Base-by-base conservation (phyloP, 371 early-diverging fungal species). In the Rhizopus arrhizus region DNA sequence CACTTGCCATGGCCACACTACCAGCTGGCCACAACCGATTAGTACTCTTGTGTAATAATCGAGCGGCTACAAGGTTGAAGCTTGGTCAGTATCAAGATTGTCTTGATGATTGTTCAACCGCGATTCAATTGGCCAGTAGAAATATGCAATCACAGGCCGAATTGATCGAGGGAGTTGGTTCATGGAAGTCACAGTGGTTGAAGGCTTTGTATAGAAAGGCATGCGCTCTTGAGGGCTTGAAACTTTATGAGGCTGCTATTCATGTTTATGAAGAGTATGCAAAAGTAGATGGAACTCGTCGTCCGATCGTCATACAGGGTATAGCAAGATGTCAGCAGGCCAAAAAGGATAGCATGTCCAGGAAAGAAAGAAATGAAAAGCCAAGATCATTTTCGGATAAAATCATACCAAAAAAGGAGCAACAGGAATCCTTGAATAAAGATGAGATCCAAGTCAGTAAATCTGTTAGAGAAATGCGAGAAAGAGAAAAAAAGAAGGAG, bases 31-130 rank as follows among this genome's bases (percentile, higher is more conserved):
- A 94, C 58, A 56, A 83, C 3, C 73, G 83, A 28, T 61, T 88
- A n/a, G 77, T 89, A 6, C 53, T 88, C 0, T 66, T 94, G 13
- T 81, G 74, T 68, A 95, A 95, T 74, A 97, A 97, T 74, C 89
- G 96, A 15, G 95, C 97, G 0, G 86, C 91, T 0, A 84, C 92
- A 1, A 69, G 86, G 4, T 70, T 92, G 42, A 96, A 97, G 76
- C 90, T 79, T n/a, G 96, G 95, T 16, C 88, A 93, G 48, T 88
- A 92, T 68, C 80, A 82, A 22, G 85, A 83, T 10, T 84, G 80
- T n/a, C 64, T 91, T 2, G 70, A 72, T 4, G 93, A 93, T 57
- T 90, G 90, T 60, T 13, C 50, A 4, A 3, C 34, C 8, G 59
- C 65, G 7, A 59, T 65, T 36, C 40, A 53, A 34, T 6, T 65